phyloP scores from a whole-genome alignment of 306 rosid species.

The Vicia faba region DNA sequence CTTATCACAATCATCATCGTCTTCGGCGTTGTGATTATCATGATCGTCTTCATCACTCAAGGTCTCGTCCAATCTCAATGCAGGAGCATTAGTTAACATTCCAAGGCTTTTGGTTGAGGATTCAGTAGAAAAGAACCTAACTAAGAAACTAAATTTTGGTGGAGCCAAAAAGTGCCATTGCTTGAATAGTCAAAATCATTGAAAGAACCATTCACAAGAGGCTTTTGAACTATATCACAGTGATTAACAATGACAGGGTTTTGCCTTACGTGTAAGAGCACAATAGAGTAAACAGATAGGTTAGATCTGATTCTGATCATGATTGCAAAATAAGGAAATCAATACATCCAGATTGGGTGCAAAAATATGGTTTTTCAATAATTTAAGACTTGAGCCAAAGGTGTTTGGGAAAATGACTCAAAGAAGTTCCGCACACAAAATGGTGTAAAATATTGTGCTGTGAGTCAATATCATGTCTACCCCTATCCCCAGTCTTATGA shows the following conservation, averaged over 20 bases:
- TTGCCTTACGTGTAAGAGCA: conserved; percentile 30
- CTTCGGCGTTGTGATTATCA: not conserved
- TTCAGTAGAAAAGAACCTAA: conserved; percentile 36
- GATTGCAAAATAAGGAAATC: not conserved
- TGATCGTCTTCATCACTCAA: conserved; percentile 16
- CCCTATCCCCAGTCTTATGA: too few species aligned
- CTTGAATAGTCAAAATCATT: conserved; percentile 2
- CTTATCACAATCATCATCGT: conserved; percentile 19
- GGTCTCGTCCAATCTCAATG: conserved; percentile 25
- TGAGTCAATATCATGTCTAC: too few species aligned
- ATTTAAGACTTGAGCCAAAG: conserved; percentile 26
- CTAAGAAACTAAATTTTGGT: not conserved
- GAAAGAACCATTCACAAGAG: conserved; percentile 36
- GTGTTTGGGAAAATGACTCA: conserved; percentile 44
- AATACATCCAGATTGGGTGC: not conserved
- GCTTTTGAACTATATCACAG: conserved; percentile 8
- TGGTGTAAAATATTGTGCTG: too few species aligned
- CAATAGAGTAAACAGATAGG: conserved; percentile 36
- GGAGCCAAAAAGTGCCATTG: not conserved
- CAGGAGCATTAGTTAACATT: conserved; percentile 25
- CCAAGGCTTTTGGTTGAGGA: conserved; percentile 35
- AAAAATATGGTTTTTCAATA: not conserved
- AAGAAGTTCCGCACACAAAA: not conserved
- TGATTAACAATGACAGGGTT: conserved; percentile 18
- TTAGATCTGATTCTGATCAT: conserved; percentile 51